A percentile compares a stretch with the other conserved stretches of the same genome.
Evolutionary conservation across 306 rosid genomes (phyloP).

Genomic region (Oxytropis ochrocephala): DNA sequence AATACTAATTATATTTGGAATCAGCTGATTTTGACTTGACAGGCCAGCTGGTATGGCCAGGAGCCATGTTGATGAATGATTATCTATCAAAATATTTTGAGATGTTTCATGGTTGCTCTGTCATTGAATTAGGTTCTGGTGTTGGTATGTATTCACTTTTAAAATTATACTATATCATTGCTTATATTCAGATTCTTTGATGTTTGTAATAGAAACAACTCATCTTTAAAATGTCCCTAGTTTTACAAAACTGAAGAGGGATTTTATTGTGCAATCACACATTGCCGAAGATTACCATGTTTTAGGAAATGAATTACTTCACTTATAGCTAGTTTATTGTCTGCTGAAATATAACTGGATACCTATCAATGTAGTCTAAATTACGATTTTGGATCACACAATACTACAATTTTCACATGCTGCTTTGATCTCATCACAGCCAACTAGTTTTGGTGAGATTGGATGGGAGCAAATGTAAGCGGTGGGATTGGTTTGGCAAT

Average conservation of each 20-base stretch:
- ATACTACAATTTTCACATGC: background rate
- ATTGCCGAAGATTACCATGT: background rate
- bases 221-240: background rate
- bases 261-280: background rate
- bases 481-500: background rate
- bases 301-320: conserved; percentile 5
- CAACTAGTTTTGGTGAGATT: background rate
- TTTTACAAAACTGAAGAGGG: background rate
- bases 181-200: background rate
- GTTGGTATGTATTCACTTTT: conserved; percentile 56
- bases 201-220: background rate
- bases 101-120: conserved; percentile 56
- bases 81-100: conserved; percentile 62
- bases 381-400: background rate
- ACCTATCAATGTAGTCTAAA: background rate
- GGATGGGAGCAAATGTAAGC: background rate
- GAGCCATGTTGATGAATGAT: conserved; percentile 83
- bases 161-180: background rate
- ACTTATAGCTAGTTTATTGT: background rate
- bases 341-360: background rate
- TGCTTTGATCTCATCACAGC: background rate
- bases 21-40: conserved; percentile 97
- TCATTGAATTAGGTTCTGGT: conserved; percentile 87
- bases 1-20: conserved; percentile 31
- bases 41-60: conserved; percentile 97